Conservation (phyloP, 2,329 filamentous ascomycete genomes). For the Aspergillus sp. region DNA sequence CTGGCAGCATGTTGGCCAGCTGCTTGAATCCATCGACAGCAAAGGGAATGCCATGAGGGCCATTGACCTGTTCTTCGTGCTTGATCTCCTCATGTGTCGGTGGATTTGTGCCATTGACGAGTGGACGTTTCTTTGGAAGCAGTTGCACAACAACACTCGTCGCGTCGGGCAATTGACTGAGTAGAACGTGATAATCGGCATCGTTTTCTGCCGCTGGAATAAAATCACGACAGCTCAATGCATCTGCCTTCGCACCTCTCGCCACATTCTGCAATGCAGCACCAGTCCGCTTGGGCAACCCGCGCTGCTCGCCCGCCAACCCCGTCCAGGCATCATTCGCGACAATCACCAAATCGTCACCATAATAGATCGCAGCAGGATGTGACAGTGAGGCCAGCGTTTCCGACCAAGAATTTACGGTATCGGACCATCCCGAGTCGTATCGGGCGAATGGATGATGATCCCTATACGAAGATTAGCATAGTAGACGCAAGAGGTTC, state of each 20-base stretch:
- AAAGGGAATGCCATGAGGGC: neutral
- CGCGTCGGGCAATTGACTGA: neutral
- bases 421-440: neutral
- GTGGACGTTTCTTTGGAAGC: neutral
- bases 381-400: neutral
- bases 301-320: neutral
- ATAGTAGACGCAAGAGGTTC: neutral
- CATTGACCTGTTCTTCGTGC: neutral
- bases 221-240: neutral
- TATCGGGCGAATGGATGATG: neutral
- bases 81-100: neutral
- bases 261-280: neutral
- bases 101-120: too few relatives aligned
- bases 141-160: neutral
- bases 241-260: neutral
- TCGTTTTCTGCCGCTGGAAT: neutral
- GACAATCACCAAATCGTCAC: neutral
- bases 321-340: neutral
- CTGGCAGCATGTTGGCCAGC: constrained; percentile 21
- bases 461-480: neutral
- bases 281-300: neutral
- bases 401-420: neutral
- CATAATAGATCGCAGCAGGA: neutral
- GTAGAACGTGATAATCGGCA: neutral
- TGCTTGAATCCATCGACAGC: constrained; percentile 5